Conservation (phyloP, 1,284 basidiomycete genomes). For the Ustilago cynodontis region DNA sequence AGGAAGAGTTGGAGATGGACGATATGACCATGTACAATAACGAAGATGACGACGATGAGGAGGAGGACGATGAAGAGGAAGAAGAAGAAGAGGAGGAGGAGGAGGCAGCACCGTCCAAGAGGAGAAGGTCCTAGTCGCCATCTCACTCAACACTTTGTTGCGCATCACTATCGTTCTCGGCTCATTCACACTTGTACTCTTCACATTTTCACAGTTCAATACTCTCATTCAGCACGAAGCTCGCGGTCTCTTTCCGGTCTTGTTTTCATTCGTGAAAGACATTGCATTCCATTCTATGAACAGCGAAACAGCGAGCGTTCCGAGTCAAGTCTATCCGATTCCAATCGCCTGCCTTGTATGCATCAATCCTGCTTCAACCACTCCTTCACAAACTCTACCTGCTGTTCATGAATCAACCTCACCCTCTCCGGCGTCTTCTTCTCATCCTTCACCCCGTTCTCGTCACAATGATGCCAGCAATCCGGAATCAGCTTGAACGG, state of each 20-base stretch:
- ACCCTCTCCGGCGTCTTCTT: constrained; percentile 82
- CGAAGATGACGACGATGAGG: constrained; percentile 38
- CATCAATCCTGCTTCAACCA: constrained; percentile 79
- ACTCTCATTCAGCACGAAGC: not conserved
- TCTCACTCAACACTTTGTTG: not conserved
- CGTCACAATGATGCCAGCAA: constrained; percentile 62
- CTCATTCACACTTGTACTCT: not conserved
- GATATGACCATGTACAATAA: constrained; percentile 49
- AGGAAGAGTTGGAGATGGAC: constrained; percentile 49
- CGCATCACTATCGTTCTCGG: not conserved
- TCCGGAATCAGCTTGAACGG: constrained; percentile 90
- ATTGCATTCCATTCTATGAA: not conserved
- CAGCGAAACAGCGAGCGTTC: not conserved
- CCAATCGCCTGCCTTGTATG: not conserved
- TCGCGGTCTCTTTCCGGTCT: not conserved
- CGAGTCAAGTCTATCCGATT: not conserved
- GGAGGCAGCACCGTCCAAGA: constrained; percentile 39
- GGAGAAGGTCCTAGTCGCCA: constrained; percentile 19
- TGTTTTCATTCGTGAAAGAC: not conserved
- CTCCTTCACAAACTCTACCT: constrained; percentile 81
- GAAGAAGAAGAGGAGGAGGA: constrained; percentile 39
- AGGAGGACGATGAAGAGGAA: constrained; percentile 31
- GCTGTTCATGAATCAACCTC: constrained; percentile 82
- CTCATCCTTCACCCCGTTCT: constrained; percentile 52
- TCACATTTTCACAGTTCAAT: constrained; percentile 2